These are phyloP conservation scores for Saturnispora dispora DNA, from an alignment of 805 yeast genomes.

Conservation along the genomic window DNA sequence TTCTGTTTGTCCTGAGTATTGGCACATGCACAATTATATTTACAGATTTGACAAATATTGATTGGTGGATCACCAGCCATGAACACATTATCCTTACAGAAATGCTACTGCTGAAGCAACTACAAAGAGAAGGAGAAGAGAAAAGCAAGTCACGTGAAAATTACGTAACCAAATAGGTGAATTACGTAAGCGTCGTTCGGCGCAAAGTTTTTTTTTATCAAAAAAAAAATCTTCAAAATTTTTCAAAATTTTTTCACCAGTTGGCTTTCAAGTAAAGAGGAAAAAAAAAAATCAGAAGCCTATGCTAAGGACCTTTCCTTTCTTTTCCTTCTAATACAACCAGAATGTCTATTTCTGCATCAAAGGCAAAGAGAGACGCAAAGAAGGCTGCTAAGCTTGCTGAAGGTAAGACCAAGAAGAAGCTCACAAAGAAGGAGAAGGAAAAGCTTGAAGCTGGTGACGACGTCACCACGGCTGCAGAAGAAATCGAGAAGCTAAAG, in stretches of 20 bases:
- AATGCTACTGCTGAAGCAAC: too few species aligned
- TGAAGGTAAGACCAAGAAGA: conserved; percentile 60
- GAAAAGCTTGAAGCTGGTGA: conserved; percentile 34
- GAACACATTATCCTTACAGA: too few species aligned
- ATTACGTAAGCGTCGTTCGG: conserved; percentile 2
- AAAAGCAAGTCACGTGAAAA: too few species aligned
- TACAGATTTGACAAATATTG: too few species aligned
- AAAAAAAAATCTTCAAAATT: conserved; percentile 3
- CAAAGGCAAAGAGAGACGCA: conserved; percentile 97
- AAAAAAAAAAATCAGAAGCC: not conserved
- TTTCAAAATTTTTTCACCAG: not conserved
- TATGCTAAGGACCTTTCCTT: not conserved
- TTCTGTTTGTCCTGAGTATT: too few species aligned
- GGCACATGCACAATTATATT: too few species aligned
- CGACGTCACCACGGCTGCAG: conserved; percentile 56
- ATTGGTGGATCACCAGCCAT: too few species aligned
- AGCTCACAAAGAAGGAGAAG: conserved; percentile 50
- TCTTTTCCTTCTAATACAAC: not conserved
- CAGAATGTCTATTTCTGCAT: conserved; percentile 59
- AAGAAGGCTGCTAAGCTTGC: conserved; percentile 90
- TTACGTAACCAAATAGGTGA: too few species aligned
- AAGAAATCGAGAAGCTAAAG: conserved; percentile 77
- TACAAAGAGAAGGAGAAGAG: too few species aligned
- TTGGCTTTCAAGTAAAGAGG: not conserved
- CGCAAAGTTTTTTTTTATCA: not conserved